These are phyloP conservation scores for Cylindrodendrum hubeiense DNA, from an alignment of 2,329 filamentous ascomycete genomes.

Conservation along the genomic window DNA sequence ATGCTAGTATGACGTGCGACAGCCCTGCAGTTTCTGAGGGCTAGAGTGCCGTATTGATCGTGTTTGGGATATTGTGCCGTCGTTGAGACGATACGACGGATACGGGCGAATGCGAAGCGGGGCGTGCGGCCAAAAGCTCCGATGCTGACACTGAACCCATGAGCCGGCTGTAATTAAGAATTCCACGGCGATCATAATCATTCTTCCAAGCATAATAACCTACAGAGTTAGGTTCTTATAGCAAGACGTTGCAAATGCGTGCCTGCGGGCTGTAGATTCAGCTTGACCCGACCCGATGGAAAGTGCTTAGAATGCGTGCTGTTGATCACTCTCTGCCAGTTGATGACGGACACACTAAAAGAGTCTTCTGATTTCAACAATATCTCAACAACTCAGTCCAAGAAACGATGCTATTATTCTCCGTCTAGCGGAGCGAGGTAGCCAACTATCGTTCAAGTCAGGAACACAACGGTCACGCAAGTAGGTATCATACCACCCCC, in stretches of 20 bases:
- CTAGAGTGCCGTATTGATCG: slow-evolving; percentile 1
- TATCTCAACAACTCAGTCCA: not conserved
- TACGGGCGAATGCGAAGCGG: slow-evolving; percentile 7
- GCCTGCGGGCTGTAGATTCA: too few relatives aligned
- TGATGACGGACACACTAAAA: not conserved
- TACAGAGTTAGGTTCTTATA: too few relatives aligned
- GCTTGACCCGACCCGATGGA: not conserved
- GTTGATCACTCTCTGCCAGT: not conserved
- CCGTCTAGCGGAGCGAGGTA: not conserved
- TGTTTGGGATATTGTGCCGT: not conserved
- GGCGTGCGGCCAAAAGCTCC: not conserved
- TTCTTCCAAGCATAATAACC: too few relatives aligned
- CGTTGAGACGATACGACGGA: not conserved
- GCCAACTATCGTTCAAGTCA: not conserved
- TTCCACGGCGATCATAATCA: too few relatives aligned
- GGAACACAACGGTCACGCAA: not conserved
- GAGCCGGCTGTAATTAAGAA: too few relatives aligned
- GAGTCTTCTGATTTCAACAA: not conserved
- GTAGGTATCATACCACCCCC: not conserved
- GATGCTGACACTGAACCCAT: not conserved
- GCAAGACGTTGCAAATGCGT: too few relatives aligned
- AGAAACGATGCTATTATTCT: not conserved
- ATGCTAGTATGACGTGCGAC: not conserved
- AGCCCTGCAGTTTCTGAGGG: not conserved
- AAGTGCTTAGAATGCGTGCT: not conserved